These are phyloP conservation scores for Nicotiana rustica DNA, from an alignment of 305 asterid species.

Conservation along the genomic window DNA sequence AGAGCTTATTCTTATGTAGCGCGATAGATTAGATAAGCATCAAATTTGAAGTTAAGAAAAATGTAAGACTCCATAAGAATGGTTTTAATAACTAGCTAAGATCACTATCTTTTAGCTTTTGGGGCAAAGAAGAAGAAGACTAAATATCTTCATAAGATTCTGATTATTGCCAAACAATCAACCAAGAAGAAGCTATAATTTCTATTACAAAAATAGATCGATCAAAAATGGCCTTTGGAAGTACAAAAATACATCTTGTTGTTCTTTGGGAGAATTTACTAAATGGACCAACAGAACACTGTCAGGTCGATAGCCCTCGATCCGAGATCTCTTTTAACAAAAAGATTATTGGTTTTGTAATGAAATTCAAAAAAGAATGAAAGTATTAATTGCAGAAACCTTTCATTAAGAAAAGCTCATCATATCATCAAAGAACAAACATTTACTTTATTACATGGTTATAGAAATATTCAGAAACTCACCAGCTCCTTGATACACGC, in stretches of 20 bases:
- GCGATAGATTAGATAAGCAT: background rate
- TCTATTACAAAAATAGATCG: background rate
- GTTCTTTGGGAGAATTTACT: too few relatives aligned
- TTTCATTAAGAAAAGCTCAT: background rate
- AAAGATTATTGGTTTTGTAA: too few relatives aligned
- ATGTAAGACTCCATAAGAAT: background rate
- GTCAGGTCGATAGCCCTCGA: too few relatives aligned
- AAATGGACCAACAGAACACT: too few relatives aligned
- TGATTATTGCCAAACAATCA: background rate
- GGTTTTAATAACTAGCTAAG: background rate
- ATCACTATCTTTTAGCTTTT: background rate
- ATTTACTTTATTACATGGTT: slow-evolving; percentile 38
- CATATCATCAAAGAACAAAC: slow-evolving; percentile 32
- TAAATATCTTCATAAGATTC: background rate
- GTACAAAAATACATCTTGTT: background rate
- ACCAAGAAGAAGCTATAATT: background rate
- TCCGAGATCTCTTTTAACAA: too few relatives aligned
- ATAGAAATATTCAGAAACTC: slow-evolving; percentile 32
- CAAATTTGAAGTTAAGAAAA: background rate
- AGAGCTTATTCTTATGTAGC: background rate
- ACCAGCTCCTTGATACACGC: background rate
- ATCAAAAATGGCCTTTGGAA: background rate
- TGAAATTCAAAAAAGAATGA: background rate
- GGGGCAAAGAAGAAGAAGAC: background rate
- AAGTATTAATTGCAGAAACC: background rate